Percentiles rank a stretch among this genome's conserved stretches.
Conservation (phyloP, 164 flowering plant species). For the Vitis cinerea region DNA sequence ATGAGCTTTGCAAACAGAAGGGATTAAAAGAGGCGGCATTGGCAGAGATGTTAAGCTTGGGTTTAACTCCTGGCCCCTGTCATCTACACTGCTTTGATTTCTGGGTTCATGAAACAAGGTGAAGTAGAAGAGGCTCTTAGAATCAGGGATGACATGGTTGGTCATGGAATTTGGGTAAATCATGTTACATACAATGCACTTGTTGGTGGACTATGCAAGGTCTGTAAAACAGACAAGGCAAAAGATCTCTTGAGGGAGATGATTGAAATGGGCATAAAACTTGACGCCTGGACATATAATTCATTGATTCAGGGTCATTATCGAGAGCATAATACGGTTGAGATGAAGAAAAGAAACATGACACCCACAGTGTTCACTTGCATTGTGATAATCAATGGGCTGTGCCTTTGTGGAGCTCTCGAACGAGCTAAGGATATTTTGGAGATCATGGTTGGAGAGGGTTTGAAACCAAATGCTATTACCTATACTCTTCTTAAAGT, state of each 20-base stretch:
- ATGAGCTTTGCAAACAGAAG: slow-evolving; percentile 24
- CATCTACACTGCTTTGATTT: slow-evolving; percentile 45
- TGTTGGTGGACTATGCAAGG: slow-evolving; percentile 14
- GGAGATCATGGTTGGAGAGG: slow-evolving; percentile 11
- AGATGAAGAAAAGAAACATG: slow-evolving; percentile 6
- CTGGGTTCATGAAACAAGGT: slow-evolving; percentile 33
- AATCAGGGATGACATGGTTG: slow-evolving; percentile 18
- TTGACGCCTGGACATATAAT: slow-evolving; percentile 4
- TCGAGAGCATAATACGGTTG: too few relatives aligned
- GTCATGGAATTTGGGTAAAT: slow-evolving; percentile 3
- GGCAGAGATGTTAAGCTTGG: slow-evolving; percentile 43
- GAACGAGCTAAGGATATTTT: slow-evolving; percentile 6
- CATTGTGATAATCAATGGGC: slow-evolving; percentile 11
- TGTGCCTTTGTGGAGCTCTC: slow-evolving; percentile 6
- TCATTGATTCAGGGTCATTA: too few relatives aligned
- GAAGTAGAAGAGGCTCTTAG: slow-evolving; percentile 15
- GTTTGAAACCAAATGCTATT: slow-evolving; percentile 10
- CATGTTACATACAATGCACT: slow-evolving; percentile 13
- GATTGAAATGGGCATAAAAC: slow-evolving; percentile 7
- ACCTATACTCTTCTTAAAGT: neutral
- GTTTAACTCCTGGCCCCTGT: slow-evolving; percentile 34
- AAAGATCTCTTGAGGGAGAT: slow-evolving; percentile 10
- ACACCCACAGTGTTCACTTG: slow-evolving; percentile 3
- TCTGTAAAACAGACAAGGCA: slow-evolving; percentile 14
- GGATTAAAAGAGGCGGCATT: slow-evolving; percentile 42